Evolutionary conservation across 164 flowering plant genomes (phyloP).

Genomic region (Magnolia kwangsiensis): DNA sequence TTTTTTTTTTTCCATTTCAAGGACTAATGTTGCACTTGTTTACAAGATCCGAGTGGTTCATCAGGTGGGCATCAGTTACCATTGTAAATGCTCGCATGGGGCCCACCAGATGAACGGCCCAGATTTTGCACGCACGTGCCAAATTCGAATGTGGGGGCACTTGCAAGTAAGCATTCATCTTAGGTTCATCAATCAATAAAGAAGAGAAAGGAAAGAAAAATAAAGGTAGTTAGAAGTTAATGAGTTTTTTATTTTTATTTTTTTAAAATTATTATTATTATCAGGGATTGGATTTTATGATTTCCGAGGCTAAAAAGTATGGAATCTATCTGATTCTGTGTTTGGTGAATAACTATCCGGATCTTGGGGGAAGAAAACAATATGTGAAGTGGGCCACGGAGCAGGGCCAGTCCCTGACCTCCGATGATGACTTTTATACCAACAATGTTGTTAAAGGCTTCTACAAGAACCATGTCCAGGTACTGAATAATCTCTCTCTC

Average conservation of each 20-base stretch:
- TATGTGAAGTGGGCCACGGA: conserved; percentile 77
- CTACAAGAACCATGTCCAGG: conserved; percentile 54
- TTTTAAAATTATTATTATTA: not conserved
- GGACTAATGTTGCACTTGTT: no score
- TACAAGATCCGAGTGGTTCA: not conserved
- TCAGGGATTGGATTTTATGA: conserved; percentile 56
- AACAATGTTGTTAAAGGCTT: conserved; percentile 56
- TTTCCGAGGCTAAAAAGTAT: conserved; percentile 65
- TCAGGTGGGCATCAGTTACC: not conserved
- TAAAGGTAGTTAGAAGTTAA: not conserved
- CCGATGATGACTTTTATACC: conserved; percentile 74
- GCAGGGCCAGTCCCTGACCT: conserved; percentile 44
- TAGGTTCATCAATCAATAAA: not conserved
- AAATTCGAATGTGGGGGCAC: no score
- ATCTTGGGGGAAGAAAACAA: conserved; percentile 67
- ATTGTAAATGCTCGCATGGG: not conserved
- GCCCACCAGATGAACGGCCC: no score
- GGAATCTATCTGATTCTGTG: conserved; percentile 64
- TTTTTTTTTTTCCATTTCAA: no score
- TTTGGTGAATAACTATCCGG: conserved; percentile 63
- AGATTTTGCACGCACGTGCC: no score
- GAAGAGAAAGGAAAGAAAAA: not conserved
- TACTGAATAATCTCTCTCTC: not conserved
- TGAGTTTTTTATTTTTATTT: not conserved
- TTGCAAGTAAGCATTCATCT: no score